Percentiles rank a stretch among this genome's conserved stretches.
phyloP scores from a whole-genome alignment of 371 early-diverging fungal species.

The Mucor mucedo region DNA sequence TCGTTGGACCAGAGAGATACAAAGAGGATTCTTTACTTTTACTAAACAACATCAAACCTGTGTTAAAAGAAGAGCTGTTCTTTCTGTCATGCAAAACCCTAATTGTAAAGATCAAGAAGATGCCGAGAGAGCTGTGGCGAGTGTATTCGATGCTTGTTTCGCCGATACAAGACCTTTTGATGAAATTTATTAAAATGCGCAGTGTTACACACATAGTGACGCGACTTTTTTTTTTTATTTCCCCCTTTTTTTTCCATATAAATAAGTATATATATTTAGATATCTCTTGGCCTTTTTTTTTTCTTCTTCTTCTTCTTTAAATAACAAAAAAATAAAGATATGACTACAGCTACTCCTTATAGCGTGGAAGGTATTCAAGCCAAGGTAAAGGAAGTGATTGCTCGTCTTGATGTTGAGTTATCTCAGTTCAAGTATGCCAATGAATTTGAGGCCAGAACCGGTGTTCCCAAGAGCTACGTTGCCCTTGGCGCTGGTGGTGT shows the following conservation, averaged over 20 bases:
- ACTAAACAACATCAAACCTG: constrained; percentile 93
- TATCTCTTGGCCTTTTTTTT: constrained; percentile 5
- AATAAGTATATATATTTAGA: constrained; percentile 6
- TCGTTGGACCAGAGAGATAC: constrained; percentile 82
- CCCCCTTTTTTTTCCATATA: constrained; percentile 6
- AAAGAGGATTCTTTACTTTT: constrained; percentile 77
- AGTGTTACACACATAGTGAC: constrained; percentile 14
- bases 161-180: constrained; percentile 94
- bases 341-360: constrained; percentile 24
- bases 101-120: constrained; percentile 73
- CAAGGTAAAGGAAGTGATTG: constrained; percentile 22
- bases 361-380: constrained; percentile 20
- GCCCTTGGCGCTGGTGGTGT: constrained; percentile 67
- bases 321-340: background rate
- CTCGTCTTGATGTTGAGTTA: constrained; percentile 65
- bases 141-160: constrained; percentile 91
- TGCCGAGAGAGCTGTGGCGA: constrained; percentile 87
- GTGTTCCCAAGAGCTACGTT: constrained; percentile 86
- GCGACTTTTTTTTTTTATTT: constrained; percentile 19
- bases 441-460: constrained; percentile 69
- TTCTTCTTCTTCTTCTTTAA: background rate
- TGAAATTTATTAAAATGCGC: constrained; percentile 77
- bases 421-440: constrained; percentile 64
- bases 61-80: constrained; percentile 86
- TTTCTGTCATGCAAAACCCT: constrained; percentile 80